Percentiles rank a stretch among this genome's conserved stretches.
These are phyloP conservation scores for Phytophthora pini DNA, from an alignment of 352 stramenopile species.

Conservation along the genomic window DNA sequence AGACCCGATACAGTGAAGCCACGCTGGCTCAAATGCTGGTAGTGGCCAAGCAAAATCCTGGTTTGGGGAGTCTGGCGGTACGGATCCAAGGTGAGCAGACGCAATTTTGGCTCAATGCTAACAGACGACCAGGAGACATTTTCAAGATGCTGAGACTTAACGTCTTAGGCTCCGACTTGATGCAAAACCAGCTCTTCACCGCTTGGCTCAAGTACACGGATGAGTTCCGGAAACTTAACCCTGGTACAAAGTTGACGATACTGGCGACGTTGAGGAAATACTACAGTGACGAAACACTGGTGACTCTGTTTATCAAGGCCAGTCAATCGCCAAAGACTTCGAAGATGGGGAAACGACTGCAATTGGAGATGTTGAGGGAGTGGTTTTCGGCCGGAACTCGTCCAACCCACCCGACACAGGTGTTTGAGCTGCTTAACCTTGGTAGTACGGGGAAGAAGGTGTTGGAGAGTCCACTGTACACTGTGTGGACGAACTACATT, in stretches of 20 bases:
- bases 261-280: constrained; percentile 9
- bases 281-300: constrained; percentile 7
- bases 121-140: neutral
- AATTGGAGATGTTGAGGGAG: constrained; percentile 1
- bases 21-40: constrained; percentile 8
- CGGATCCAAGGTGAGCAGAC: constrained; percentile 9
- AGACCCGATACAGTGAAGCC: constrained; percentile 1
- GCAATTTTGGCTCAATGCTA: neutral
- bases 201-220: constrained; percentile 16
- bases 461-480: constrained; percentile 6
- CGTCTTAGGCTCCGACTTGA: neutral
- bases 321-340: constrained; percentile 5
- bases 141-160: constrained; percentile 10
- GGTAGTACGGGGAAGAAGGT: neutral
- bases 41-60: neutral
- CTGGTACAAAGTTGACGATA: constrained; percentile 6
- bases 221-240: constrained; percentile 17
- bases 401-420: neutral
- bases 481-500: constrained; percentile 9
- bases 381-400: neutral
- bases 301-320: constrained; percentile 10
- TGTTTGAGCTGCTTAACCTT: neutral
- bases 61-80: neutral
- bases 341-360: constrained; percentile 7
- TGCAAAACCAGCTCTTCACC: constrained; percentile 7